These are phyloP conservation scores for Cyamopsis tetragonoloba DNA, from an alignment of 306 rosid genomes.

Conservation along the genomic window DNA sequence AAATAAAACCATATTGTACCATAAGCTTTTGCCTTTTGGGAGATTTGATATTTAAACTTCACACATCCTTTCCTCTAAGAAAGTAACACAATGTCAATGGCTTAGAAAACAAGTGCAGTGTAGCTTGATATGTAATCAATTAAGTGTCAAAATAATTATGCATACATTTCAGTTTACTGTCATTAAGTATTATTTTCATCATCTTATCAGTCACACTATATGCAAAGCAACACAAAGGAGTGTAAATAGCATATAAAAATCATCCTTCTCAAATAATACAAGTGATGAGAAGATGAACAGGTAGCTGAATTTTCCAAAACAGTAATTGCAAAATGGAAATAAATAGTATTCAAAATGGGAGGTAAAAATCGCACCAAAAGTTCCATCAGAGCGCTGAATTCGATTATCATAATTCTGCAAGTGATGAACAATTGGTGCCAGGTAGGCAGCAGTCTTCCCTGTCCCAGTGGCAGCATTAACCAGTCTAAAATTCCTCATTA, in stretches of 20 bases:
- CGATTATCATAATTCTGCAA: conserved; percentile 51
- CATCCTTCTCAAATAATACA: neutral
- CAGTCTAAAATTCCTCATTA: conserved; percentile 46
- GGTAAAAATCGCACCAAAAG: conserved; percentile 53
- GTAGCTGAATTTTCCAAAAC: neutral
- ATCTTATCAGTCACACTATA: neutral
- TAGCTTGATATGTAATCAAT: neutral
- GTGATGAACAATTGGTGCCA: conserved; percentile 82
- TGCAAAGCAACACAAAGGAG: neutral
- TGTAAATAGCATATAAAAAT: neutral
- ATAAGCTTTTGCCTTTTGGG: neutral
- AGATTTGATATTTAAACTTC: neutral
- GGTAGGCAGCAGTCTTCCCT: conserved; percentile 79
- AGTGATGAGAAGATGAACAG: neutral
- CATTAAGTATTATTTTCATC: conserved; percentile 6
- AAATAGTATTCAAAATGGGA: neutral
- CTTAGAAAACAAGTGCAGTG: neutral
- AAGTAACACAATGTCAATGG: neutral
- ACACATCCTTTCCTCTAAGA: neutral
- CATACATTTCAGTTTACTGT: neutral
- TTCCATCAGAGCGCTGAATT: conserved; percentile 75
- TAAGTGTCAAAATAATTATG: neutral
- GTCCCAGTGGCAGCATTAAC: conserved; percentile 93
- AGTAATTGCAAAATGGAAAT: neutral
- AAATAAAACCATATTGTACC: neutral